Percentiles rank a stretch among this genome's conserved stretches.
Evolutionary conservation across 768 basidiomycete genomes (phyloP).

Genomic region (Scleroderma citrinum): DNA sequence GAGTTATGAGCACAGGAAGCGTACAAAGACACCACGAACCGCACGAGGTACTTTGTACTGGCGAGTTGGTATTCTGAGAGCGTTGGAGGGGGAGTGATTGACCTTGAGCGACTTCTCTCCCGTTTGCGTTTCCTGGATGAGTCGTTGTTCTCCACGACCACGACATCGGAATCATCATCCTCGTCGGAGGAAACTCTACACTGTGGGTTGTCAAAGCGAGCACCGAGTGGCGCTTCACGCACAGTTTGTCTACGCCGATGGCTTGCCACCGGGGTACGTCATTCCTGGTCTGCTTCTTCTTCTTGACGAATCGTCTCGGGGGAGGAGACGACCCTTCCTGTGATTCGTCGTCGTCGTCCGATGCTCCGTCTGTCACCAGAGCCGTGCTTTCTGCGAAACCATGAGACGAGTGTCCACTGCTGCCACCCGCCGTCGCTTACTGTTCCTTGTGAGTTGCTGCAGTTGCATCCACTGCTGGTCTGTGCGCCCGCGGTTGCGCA

Average conservation of each 20-base stretch:
- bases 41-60: conserved; percentile 52
- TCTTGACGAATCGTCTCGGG: conserved; percentile 32
- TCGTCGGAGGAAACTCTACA: conserved; percentile 35
- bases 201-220: conserved; percentile 7
- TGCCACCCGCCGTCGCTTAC: conserved; percentile 30
- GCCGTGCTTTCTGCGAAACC: conserved; percentile 19
- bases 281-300: conserved; percentile 30
- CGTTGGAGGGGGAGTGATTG: conserved; percentile 72
- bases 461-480: conserved; percentile 54
- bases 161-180: conserved; percentile 42
- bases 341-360: conserved; percentile 22
- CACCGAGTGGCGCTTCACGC: conserved; percentile 11
- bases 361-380: conserved; percentile 8
- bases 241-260: conserved; percentile 38
- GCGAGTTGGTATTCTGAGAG: conserved; percentile 49
- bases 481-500: conserved; percentile 58
- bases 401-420: conserved; percentile 1
- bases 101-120: conserved; percentile 56
- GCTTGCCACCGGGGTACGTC: conserved; percentile 40
- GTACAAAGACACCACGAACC: conserved; percentile 35
- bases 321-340: conserved; percentile 22
- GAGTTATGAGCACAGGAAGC: conserved; percentile 1
- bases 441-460: conserved; percentile 43
- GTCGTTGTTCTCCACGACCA: too few species aligned
- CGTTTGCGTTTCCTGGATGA: conserved; percentile 40